Evolutionary conservation across 2,329 filamentous ascomycete genomes (phyloP), one percentile per base, ranked within the genome.

Genomic region (Drechslerella stenobrocha): DNA sequence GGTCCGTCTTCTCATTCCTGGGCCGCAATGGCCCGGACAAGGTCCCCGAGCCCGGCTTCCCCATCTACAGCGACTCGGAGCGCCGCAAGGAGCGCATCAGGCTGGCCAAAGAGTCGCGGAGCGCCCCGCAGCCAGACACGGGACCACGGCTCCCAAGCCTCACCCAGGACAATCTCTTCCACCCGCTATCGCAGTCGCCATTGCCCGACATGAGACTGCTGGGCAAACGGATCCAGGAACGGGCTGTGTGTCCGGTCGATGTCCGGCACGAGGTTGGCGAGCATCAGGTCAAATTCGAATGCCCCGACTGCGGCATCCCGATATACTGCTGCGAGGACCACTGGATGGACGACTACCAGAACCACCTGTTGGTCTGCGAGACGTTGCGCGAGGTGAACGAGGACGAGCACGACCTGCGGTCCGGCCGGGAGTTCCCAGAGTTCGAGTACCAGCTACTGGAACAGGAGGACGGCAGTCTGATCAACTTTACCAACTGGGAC

Each of bases 401-500:
- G 78, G 93, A 98, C 75, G 93, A 98, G 73, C 95, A 98, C 75
- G 93, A 98, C 76, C 78, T 98, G 71, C 82, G 88, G 51, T 96
- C 90, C 15, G 93, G 93, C 2, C 84, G 93, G 24, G 87, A 90
- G 76, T 98, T 98, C 77, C 87, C 88, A 11, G 95, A 98, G 76
- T 97, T 95, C 74, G 85, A 91, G 69, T 95, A 96, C 75, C 90
- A 93, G 0, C 37, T 67, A 6, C 89, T 87, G 11, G 82, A 86
- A 56, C 91, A 96, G 78, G 85, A 96, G 76, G 91, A 96, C 71
- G 92, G 96, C 76, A 89, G 90, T 30, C 82, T 93, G 71, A 84
- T 96, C 71, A 98, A 98, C 77, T 91, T 98, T 88, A 95, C 88
- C 42, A 98, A 95, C 76, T 98, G 93, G 93, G 93, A 98, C 77